These are phyloP conservation scores for Sugiyamaella novakii DNA, from an alignment of 1,139 yeast species.

Conservation along the genomic window DNA sequence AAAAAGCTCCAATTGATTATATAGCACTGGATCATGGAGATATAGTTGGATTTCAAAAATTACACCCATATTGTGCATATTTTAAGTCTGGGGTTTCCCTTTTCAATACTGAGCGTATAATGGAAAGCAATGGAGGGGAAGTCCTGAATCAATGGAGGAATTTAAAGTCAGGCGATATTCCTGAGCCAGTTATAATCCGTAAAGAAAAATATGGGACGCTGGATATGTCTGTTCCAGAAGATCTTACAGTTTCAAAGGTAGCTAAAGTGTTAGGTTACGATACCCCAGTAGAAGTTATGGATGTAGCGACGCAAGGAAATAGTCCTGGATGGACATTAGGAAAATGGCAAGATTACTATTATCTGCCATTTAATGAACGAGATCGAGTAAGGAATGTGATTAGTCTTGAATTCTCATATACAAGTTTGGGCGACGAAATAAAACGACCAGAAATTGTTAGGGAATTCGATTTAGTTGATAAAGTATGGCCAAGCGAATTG, in stretches of 20 bases:
- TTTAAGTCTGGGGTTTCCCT: slow-evolving; percentile 29
- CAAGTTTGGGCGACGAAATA: slow-evolving; percentile 54
- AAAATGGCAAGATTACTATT: slow-evolving; percentile 75
- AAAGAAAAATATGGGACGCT: slow-evolving; percentile 41
- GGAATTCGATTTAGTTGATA: slow-evolving; percentile 68
- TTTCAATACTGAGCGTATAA: slow-evolving; percentile 5
- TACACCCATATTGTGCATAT: slow-evolving; percentile 28
- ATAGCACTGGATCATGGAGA: slow-evolving; percentile 80
- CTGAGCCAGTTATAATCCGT: slow-evolving; percentile 47
- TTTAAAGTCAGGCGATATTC: slow-evolving; percentile 24
- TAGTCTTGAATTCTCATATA: slow-evolving; percentile 71
- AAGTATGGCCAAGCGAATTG: slow-evolving; percentile 55
- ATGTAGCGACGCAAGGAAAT: slow-evolving; percentile 75
- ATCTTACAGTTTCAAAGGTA: slow-evolving; percentile 57
- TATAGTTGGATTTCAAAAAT: slow-evolving; percentile 45
- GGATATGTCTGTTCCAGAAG: slow-evolving; percentile 49
- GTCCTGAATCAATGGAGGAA: slow-evolving; percentile 5
- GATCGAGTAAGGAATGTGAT: slow-evolving; percentile 79
- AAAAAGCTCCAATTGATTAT: slow-evolving; percentile 63
- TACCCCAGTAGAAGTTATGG: slow-evolving; percentile 78
- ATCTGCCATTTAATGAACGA: slow-evolving; percentile 49
- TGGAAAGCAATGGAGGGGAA: slow-evolving; percentile 9
- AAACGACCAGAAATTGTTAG: slow-evolving; percentile 67
- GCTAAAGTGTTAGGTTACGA: slow-evolving; percentile 65
- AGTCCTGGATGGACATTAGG: slow-evolving; percentile 66